Conservation (phyloP, 495 filamentous ascomycete species). For the Letharia columbiana region DNA sequence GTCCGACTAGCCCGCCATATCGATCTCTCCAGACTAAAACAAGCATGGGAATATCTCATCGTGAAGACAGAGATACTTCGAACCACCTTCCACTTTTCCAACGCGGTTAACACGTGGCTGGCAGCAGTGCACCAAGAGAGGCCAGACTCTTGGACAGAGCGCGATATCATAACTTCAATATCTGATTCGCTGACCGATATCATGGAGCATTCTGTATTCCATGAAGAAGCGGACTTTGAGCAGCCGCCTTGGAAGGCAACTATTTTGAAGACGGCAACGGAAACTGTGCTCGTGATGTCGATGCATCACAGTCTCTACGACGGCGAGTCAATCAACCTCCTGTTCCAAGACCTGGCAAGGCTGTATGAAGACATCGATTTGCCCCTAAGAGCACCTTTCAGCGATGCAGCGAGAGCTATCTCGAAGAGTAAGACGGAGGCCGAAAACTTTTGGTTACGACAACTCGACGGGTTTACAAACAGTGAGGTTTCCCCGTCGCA, state of each 20-base stretch:
- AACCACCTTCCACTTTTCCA: slow-evolving; percentile 23
- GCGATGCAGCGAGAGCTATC: slow-evolving; percentile 19
- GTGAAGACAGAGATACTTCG: slow-evolving; percentile 27
- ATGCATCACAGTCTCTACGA: slow-evolving; percentile 79
- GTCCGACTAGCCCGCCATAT: slow-evolving; percentile 14
- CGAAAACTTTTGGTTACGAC: slow-evolving; percentile 37
- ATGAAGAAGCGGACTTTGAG: slow-evolving; percentile 15
- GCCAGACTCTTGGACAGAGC: slow-evolving; percentile 11
- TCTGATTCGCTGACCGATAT: background rate
- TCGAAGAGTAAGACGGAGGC: slow-evolving; percentile 19
- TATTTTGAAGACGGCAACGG: slow-evolving; percentile 4
- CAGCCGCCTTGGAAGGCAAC: slow-evolving; percentile 12
- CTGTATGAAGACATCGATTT: slow-evolving; percentile 5
- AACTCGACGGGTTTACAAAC: slow-evolving; percentile 13
- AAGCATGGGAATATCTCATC: slow-evolving; percentile 16
- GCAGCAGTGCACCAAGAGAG: slow-evolving; percentile 18
- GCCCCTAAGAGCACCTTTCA: slow-evolving; percentile 15
- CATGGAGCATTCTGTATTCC: slow-evolving; percentile 11
- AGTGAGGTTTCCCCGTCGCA: background rate
- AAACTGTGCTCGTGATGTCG: slow-evolving; percentile 38
- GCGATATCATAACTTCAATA: background rate
- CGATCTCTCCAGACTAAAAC: slow-evolving; percentile 9
- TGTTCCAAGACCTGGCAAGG: slow-evolving; percentile 43
- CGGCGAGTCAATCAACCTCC: slow-evolving; percentile 54
- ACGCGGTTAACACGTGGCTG: slow-evolving; percentile 11